Conservation (phyloP, 257 asterid species). For the Ilex asprella region DNA sequence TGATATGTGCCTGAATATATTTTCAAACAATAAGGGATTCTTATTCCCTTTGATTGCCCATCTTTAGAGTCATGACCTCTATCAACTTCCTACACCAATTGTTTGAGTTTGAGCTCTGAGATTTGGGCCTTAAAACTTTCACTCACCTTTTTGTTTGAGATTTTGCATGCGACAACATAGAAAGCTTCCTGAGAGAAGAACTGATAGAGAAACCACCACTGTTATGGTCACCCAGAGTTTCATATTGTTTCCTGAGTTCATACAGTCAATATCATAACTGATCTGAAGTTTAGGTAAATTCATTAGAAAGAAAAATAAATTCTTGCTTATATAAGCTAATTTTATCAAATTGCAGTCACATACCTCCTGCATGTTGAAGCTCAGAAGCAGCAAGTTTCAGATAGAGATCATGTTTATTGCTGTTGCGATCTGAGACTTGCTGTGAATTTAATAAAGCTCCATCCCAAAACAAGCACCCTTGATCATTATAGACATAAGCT, state of each 20-base stretch:
- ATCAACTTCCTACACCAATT: no score
- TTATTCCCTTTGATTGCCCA: no score
- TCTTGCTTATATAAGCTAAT: no score
- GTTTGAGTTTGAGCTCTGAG: no score
- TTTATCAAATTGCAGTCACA: no score
- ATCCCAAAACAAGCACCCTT: constrained; percentile 27
- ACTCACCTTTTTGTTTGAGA: constrained; percentile 21
- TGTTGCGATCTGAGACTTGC: neutral
- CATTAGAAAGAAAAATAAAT: no score
- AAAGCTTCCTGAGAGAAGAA: constrained; percentile 23
- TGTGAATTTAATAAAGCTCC: constrained; percentile 21
- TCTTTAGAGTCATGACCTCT: no score
- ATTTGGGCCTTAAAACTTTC: no score
- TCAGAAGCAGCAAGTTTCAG: constrained; percentile 27
- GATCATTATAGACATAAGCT: constrained; percentile 22
- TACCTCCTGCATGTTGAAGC: constrained; percentile 23
- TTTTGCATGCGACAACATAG: constrained; percentile 24
- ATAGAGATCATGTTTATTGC: constrained; percentile 5
- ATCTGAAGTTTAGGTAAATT: no score
- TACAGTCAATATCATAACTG: neutral
- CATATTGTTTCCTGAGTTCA: constrained; percentile 21
- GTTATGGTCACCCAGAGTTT: constrained; percentile 20
- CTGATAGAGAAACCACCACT: constrained; percentile 25
- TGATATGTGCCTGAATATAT: no score
- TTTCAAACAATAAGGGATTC: no score